Evolutionary conservation across 2,329 filamentous ascomycete genomes (phyloP), one percentile per base, ranked within the genome.

Genomic region (Teratosphaeria epicoccoides): DNA sequence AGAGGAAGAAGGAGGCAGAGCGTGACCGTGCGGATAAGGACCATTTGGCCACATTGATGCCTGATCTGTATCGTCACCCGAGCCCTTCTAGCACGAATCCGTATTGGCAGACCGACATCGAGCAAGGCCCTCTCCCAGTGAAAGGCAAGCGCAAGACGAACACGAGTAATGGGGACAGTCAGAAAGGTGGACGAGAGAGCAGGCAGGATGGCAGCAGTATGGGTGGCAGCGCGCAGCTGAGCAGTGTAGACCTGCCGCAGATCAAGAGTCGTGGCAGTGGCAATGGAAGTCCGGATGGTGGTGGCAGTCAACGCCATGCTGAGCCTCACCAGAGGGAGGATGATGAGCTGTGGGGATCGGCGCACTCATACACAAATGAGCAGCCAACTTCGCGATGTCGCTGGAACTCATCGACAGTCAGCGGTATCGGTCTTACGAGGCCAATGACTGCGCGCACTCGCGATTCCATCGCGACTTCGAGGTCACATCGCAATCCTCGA

Each of bases 51-150:
- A 78, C 77, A 50, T 81, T 88, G 57, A 81, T 89, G 65, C 87
- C 87, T 0, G 56, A 60, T 49, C 43, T 82, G 10, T 93, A 95
- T 68, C 77, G 82, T 48, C 89, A 96, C 62, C 64, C 89, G 85
- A 1, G 82, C 44, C 87, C 88, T 1, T 93, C 88, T 61, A 84
- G 83, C 63, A 95, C 88, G 24, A 96, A 96, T 63, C 84, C 85
- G 11, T 88, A 87, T 70, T 96, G 90, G 90, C 75, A 79, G 26
- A 86, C 93, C 64, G 90, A 96, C 69, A 94, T 96, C 58, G 76
- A 76, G 56, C 78, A 90, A 70, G 90, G 90, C 0, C 90, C 90
- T 25, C 70, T 74, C 78, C 29, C 49, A 52, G 63, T 52, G 58
- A 83, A 67, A 70, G 77, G 53, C 68, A 69, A 60, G 69, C 65